These are phyloP conservation scores for Vitis vinifera DNA, from an alignment of 164 flowering plant genomes.

Conservation along the genomic window DNA sequence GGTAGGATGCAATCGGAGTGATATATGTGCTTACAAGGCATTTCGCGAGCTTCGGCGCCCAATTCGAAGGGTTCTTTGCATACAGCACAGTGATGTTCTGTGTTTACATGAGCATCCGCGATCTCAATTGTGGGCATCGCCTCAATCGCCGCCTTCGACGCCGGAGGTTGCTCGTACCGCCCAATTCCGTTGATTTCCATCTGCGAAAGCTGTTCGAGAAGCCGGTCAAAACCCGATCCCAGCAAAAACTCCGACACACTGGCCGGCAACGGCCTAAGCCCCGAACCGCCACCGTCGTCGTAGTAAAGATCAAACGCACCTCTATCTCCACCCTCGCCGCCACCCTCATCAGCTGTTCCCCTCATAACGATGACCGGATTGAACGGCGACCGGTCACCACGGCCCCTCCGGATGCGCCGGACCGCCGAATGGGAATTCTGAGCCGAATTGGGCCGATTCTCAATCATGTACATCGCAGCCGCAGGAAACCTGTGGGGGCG, in stretches of 20 bases:
- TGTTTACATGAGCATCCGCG: conserved; percentile 11
- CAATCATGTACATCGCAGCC: conserved; percentile 46
- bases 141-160: conserved; percentile 58
- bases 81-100: conserved; percentile 49
- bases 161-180: conserved; percentile 57
- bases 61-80: conserved; percentile 52
- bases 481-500: conserved; percentile 32
- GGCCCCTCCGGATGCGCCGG: conserved; percentile 37
- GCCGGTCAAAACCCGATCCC: conserved; percentile 68
- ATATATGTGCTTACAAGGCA: conserved; percentile 66
- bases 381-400: conserved; percentile 57
- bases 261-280: conserved; percentile 56
- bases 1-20: conserved; percentile 63
- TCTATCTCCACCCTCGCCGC: conserved; percentile 19
- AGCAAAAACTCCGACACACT: conserved; percentile 63
- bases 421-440: conserved; percentile 16
- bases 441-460: conserved; percentile 9
- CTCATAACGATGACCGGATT: conserved; percentile 72
- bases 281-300: conserved; percentile 63
- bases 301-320: conserved; percentile 54
- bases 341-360: conserved; percentile 25
- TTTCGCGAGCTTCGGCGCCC: conserved; percentile 42
- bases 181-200: conserved; percentile 53
- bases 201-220: conserved; percentile 56
- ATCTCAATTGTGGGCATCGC: conserved; percentile 42